A percentile compares a stretch with the other conserved stretches of the same genome.
Evolutionary conservation across 1,284 basidiomycete genomes (phyloP).

Genomic region (Austroboletus niveus): DNA sequence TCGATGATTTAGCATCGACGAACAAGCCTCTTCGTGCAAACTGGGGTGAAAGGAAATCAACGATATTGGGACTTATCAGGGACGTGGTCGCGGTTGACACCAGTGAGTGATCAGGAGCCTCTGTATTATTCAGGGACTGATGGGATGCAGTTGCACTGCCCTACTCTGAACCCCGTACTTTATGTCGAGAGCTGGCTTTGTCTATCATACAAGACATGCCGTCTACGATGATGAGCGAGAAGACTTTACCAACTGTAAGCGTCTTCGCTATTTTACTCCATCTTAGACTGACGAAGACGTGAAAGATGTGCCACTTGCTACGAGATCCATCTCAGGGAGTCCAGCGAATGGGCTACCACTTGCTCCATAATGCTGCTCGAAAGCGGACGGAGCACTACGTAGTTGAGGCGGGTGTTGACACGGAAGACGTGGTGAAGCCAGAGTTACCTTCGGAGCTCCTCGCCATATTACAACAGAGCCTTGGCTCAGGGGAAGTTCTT

Average conservation of each 20-base stretch:
- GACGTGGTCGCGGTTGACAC: slow-evolving; percentile 51
- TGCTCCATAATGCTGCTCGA: slow-evolving; percentile 62
- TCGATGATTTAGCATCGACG: slow-evolving; percentile 69
- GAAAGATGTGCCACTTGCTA: slow-evolving; percentile 74
- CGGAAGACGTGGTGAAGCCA: slow-evolving; percentile 47
- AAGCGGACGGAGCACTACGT: slow-evolving; percentile 78
- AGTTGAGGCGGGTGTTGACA: slow-evolving; percentile 80
- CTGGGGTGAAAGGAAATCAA: slow-evolving; percentile 63
- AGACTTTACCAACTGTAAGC: slow-evolving; percentile 61
- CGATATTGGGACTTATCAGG: slow-evolving; percentile 56
- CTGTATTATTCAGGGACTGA: slow-evolving; percentile 3
- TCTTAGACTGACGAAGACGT: background rate
- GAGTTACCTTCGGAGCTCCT: slow-evolving; percentile 69
- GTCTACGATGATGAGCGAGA: slow-evolving; percentile 58
- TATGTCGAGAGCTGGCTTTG: slow-evolving; percentile 67
- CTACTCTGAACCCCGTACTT: slow-evolving; percentile 60
- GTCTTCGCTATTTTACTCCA: background rate
- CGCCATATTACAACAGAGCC: slow-evolving; percentile 52
- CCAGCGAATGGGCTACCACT: slow-evolving; percentile 68
- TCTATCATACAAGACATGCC: slow-evolving; percentile 69
- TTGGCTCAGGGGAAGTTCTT: slow-evolving; percentile 40
- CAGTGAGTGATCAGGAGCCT: slow-evolving; percentile 39
- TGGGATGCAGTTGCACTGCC: slow-evolving; percentile 12
- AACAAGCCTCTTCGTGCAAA: slow-evolving; percentile 73
- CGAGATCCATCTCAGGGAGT: slow-evolving; percentile 64